Conservation (phyloP, 805 yeast genomes). For the Nakazawaea populi region DNA sequence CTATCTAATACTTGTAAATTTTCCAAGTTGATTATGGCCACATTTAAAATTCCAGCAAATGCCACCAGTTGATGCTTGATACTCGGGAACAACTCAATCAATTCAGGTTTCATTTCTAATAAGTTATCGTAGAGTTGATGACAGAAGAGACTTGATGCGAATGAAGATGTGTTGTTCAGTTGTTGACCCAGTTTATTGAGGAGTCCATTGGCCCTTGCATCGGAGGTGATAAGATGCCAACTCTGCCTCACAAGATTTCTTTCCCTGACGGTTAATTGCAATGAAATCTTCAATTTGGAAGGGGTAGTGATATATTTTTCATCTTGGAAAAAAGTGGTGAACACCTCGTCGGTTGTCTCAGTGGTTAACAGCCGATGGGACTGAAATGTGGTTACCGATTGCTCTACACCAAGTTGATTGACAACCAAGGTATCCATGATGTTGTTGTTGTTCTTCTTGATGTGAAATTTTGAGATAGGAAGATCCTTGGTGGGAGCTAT, state of each 20-base stretch:
- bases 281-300: constrained; percentile 10
- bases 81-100: constrained; percentile 66
- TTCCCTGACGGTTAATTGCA: constrained; percentile 18
- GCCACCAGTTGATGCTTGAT: constrained; percentile 75
- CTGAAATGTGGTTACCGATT: background rate
- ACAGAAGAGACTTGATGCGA: constrained; percentile 59
- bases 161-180: constrained; percentile 24
- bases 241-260: constrained; percentile 34
- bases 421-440: background rate
- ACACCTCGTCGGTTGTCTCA: background rate
- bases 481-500: too few relatives aligned
- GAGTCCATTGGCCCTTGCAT: constrained; percentile 23
- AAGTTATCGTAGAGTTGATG: constrained; percentile 71
- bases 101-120: constrained; percentile 49
- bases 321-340: constrained; percentile 1
- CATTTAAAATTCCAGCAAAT: constrained; percentile 71
- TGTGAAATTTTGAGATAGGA: too few relatives aligned
- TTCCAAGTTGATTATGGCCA: constrained; percentile 61
- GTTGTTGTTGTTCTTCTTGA: too few relatives aligned
- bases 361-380: background rate
- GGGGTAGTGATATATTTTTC: constrained; percentile 1
- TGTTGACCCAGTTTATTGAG: constrained; percentile 8
- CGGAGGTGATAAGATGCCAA: constrained; percentile 33
- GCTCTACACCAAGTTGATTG: background rate
- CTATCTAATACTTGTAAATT: constrained; percentile 51